A percentile compares a stretch with the other conserved stretches of the same genome.
Conservation (phyloP, 2,329 filamentous ascomycete species). For the Lasiodiplodia sp. region DNA sequence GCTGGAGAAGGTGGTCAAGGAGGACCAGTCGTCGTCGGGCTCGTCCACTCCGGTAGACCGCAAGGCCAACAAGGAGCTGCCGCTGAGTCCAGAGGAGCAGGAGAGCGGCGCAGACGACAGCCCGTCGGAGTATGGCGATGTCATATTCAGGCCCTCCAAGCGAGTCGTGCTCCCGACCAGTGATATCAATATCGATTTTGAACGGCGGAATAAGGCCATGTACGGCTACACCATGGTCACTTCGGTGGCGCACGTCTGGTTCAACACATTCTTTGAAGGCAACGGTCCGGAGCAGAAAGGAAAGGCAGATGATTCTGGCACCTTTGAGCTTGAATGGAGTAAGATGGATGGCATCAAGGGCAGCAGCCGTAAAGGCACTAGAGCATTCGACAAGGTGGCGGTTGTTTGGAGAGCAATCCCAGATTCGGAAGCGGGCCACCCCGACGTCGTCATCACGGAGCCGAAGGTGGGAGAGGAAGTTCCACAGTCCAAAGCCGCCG, state of each 20-base stretch:
- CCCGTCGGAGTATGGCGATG: conserved; percentile 52
- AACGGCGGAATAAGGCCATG: conserved; percentile 80
- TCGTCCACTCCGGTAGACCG: conserved; percentile 29
- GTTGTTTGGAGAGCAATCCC: conserved; percentile 77
- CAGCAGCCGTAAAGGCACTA: conserved; percentile 79
- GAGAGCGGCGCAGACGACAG: not conserved
- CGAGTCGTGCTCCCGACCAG: conserved; percentile 77
- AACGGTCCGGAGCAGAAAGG: conserved; percentile 73
- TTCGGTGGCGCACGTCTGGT: conserved; percentile 94
- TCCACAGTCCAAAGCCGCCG: conserved; percentile 71
- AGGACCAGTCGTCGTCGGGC: not conserved
- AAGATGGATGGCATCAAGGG: conserved; percentile 95
- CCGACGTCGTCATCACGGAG: conserved; percentile 64
- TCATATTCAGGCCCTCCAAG: conserved; percentile 76
- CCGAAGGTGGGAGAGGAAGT: conserved; percentile 73
- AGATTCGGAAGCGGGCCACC: conserved; percentile 38
- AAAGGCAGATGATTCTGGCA: conserved; percentile 70
- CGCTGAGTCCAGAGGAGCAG: not conserved
- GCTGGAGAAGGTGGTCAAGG: conserved; percentile 32
- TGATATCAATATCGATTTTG: conserved; percentile 89
- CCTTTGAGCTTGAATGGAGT: conserved; percentile 76
- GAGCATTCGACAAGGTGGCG: conserved; percentile 80
- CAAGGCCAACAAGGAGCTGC: conserved; percentile 25
- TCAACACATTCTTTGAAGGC: conserved; percentile 93
- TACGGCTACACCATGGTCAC: conserved; percentile 88